Base-by-base conservation (phyloP, 75 land plant genomes). In the Pinus tabuliformis region DNA sequence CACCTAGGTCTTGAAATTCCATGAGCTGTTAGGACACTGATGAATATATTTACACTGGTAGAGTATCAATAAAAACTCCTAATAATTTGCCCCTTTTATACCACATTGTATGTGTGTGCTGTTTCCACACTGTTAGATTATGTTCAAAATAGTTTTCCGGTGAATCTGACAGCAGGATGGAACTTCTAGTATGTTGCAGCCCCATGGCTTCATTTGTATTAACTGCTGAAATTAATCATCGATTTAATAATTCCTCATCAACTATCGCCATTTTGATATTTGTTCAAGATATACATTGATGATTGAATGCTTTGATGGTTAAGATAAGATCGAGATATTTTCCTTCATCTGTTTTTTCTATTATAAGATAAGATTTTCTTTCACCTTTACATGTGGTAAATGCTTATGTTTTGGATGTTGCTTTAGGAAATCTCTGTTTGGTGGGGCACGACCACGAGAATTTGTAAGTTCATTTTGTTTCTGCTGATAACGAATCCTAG, bases 371-470 rank as follows among this genome's bases (percentile, higher is more conserved):
- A 16, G 30, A 17, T 37, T 63, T 63, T 65, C 7, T 14, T 17
- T 12, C 28, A 6, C 49, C n/a, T 36, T 33, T 65, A 39, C 20
- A 8, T 8, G 17, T 42, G 72, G 49, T 6, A 39, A 68, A 42
- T 37, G 12, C 42, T 37, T 68, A 8, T n/a, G 2, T 2, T 59
- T 59, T 62, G 8, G 37, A 76, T 6, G 11, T 56, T 75, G 17
- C 8, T 88, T 81, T 84, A 95, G 99, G 87, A 76, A 80, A 52
- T 58, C 86, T 54, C 76, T 96, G 63, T 94, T 96, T 89, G 95
- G 97, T 60, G 99, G 95, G 75, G 99, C 97, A 78, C 97, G 97
- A 21, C 99, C 99, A 58, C 86, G 97, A n/a, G 99, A 96, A 81
- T 62, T 91, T 88, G 99, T 96, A 80, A 78, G 91, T 59, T 24